These are phyloP conservation scores for Stagonosporopsis vannaccii DNA, from an alignment of 2,329 filamentous ascomycete species.

Conservation along the genomic window DNA sequence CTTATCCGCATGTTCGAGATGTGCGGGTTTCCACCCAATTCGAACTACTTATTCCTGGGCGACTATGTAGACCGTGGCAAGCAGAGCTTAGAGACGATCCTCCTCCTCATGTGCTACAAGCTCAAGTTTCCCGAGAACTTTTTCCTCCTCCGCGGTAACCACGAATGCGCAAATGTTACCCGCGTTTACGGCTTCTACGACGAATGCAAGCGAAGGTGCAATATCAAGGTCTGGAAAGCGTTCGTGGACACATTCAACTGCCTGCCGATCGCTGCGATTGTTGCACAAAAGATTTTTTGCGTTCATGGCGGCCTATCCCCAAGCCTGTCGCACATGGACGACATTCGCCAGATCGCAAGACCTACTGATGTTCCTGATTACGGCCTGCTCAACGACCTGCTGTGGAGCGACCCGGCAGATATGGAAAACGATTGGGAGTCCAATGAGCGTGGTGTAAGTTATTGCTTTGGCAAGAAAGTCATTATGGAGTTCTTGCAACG, in stretches of 20 bases:
- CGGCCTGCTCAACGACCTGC: slow-evolving; percentile 88
- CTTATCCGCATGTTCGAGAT: slow-evolving; percentile 97
- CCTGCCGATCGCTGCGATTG: slow-evolving; percentile 93
- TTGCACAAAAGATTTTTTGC: slow-evolving; percentile 96
- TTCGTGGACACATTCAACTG: slow-evolving; percentile 98
- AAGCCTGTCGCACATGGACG: slow-evolving; percentile 94
- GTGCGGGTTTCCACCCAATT: slow-evolving; percentile 91
- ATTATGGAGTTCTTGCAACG: slow-evolving; percentile 94
- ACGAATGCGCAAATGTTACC: slow-evolving; percentile 96
- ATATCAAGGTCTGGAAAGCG: slow-evolving; percentile 98
- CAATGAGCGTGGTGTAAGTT: slow-evolving; percentile 95
- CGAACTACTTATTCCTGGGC: slow-evolving; percentile 93
- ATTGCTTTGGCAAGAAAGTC: slow-evolving; percentile 98
- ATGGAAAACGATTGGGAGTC: slow-evolving; percentile 99
- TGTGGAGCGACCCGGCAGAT: slow-evolving; percentile 97
- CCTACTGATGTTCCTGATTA: slow-evolving; percentile 98
- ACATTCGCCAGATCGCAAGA: slow-evolving; percentile 93
- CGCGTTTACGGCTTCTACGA: slow-evolving; percentile 98
- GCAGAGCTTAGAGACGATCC: slow-evolving; percentile 92
- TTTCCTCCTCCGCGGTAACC: slow-evolving; percentile 91
- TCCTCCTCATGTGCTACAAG: slow-evolving; percentile 94
- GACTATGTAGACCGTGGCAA: slow-evolving; percentile 98
- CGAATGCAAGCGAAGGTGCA: slow-evolving; percentile 94
- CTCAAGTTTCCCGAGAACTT: slow-evolving; percentile 98
- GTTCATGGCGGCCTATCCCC: slow-evolving; percentile 95